Base-by-base conservation (phyloP, 2,329 filamentous ascomycete genomes). In the Monilinia laxa region DNA sequence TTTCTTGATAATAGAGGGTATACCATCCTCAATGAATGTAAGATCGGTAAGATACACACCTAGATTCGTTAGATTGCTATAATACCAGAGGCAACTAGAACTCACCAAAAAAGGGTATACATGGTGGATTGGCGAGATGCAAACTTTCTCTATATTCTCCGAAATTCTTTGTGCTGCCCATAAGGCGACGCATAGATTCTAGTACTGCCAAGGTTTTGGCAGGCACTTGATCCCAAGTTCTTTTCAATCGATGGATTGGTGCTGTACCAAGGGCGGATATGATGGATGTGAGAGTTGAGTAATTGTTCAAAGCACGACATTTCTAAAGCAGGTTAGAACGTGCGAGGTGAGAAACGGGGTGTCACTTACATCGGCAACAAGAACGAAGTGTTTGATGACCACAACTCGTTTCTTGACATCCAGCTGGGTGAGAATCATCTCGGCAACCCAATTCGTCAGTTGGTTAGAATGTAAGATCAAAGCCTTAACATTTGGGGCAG, bases 121-220 rank as follows among this genome's bases (percentile, higher is more conserved):
- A 99, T 16, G 95, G 95, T 23, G 95, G 95, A 73, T 97, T 97
- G 35, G 94, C 93, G 65, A 90, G 89, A 81, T 97, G 94, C 65
- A 99, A 82, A 38, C 92, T 89, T 77, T 98, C 95, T 77, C 95
- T 87, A 78, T 99, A 99, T 79, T 97, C 93, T 73, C 91, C 91
- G 81, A 98, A 99, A 79, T 99, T 99, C 82, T 96, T 97, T 56
- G 93, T 97, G 79, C 93, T 97, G 28, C 91, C 92, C 93, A 99
- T 99, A 66, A 98, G 84, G 71, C 89, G 90, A 65, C 94, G 90
- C 93, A 99, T 97, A 60, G 87, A 89, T 78, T 99, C 95, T 49
- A 99, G 81, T 10, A 90, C 87, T 16, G 85, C 82, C 71, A 90
- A 89, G 2, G 92, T 95, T 71, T 93, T 90, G 65, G 91, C 89